Evolutionary conservation across 1,284 basidiomycete genomes (phyloP).

Genomic region (Marasmius fiardii): DNA sequence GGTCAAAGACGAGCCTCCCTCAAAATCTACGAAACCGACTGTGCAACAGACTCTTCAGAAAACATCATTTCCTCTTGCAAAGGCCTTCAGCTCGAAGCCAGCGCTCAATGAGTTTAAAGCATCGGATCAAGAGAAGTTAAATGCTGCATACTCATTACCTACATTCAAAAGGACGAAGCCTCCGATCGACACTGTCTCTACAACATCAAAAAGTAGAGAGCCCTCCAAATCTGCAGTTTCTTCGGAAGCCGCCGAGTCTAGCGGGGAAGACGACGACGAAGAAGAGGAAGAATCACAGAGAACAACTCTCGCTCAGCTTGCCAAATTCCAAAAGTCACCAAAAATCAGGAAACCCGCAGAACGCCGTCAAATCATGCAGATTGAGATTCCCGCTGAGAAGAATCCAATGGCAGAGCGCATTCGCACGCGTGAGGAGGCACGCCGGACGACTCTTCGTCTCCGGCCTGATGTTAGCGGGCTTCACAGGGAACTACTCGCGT

Average conservation of each 20-base stretch:
- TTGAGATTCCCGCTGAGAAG: constrained; percentile 50
- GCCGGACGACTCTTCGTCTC: constrained; percentile 65
- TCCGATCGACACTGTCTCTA: constrained; percentile 13
- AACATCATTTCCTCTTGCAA: constrained; percentile 1
- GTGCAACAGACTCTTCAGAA: background rate
- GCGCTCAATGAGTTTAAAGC: constrained; percentile 27
- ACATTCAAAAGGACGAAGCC: constrained; percentile 29
- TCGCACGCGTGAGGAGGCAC: constrained; percentile 58
- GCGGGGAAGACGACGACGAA: constrained; percentile 46
- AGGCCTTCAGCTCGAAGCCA: constrained; percentile 7
- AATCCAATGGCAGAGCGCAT: constrained; percentile 47
- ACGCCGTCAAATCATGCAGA: constrained; percentile 67
- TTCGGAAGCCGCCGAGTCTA: constrained; percentile 20
- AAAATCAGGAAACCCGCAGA: constrained; percentile 53
- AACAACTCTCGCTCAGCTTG: constrained; percentile 57
- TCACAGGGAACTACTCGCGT: constrained; percentile 80
- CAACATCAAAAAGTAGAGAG: background rate
- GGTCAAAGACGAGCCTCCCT: constrained; percentile 5
- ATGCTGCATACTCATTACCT: constrained; percentile 30
- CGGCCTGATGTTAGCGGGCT: constrained; percentile 82
- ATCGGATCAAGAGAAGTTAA: constrained; percentile 34
- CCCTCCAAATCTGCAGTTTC: constrained; percentile 25
- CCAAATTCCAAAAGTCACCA: constrained; percentile 61
- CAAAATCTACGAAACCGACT: background rate
- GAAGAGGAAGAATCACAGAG: constrained; percentile 49